A percentile compares a stretch with the other conserved stretches of the same genome.
Conservation (phyloP, 345 rosid species). For the Barbarea vulgaris region DNA sequence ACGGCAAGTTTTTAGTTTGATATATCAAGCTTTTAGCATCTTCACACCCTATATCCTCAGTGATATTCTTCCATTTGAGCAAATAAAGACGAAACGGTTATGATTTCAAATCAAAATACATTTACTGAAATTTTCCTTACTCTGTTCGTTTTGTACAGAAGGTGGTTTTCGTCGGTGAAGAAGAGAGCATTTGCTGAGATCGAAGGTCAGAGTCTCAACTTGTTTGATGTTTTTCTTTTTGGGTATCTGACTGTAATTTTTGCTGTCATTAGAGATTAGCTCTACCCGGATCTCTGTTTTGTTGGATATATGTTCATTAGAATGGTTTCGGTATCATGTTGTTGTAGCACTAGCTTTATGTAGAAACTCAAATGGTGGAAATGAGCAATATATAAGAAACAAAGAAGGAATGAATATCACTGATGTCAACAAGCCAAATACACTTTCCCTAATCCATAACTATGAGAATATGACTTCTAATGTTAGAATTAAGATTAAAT, state of each 20-base stretch:
- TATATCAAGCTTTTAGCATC: slow-evolving; percentile 6
- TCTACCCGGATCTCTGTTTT: slow-evolving; percentile 8
- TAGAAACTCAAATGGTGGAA: slow-evolving; percentile 9
- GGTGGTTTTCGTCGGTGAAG: slow-evolving; percentile 30
- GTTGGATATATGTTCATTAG: slow-evolving; percentile 31
- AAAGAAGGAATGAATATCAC: slow-evolving; percentile 33
- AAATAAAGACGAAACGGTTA: neutral
- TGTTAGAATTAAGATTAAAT: slow-evolving; percentile 18
- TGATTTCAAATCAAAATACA: neutral
- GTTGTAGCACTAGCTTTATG: neutral
- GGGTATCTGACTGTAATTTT: slow-evolving; percentile 38
- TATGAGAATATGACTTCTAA: slow-evolving; percentile 11
- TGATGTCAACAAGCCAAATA: slow-evolving; percentile 17
- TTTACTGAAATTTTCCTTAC: slow-evolving; percentile 3
- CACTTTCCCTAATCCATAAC: slow-evolving; percentile 26
- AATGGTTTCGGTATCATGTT: slow-evolving; percentile 8
- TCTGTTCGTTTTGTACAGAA: slow-evolving; percentile 30
- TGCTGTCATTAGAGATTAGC: slow-evolving; percentile 23
- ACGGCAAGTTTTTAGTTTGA: slow-evolving; percentile 46
- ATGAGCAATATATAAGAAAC: slow-evolving; percentile 18
- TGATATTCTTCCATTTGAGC: slow-evolving; percentile 12
- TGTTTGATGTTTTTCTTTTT: slow-evolving; percentile 14
- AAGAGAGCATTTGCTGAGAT: slow-evolving; percentile 22
- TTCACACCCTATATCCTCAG: neutral
- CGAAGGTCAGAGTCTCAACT: slow-evolving; percentile 33